phyloP scores from a whole-genome alignment of 768 basidiomycete species.

The Tubosaeta sp. region DNA sequence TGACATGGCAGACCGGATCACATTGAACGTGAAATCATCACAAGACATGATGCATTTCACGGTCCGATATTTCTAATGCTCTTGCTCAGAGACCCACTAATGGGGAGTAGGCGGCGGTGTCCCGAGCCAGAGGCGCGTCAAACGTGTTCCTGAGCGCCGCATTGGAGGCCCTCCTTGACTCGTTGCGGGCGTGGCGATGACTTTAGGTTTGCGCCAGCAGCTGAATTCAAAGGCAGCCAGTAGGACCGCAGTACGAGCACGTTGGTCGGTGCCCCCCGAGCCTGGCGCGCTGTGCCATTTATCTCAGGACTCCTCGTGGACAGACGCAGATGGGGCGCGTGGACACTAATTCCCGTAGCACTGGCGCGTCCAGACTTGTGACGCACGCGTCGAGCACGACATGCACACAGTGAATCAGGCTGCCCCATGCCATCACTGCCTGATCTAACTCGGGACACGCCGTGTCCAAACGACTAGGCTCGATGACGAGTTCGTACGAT shows the following conservation, averaged over 20 bases:
- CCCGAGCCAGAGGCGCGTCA: no score
- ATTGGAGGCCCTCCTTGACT: background rate
- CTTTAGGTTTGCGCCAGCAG: constrained; percentile 2
- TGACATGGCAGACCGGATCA: background rate
- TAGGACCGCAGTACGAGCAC: background rate
- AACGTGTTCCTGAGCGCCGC: background rate
- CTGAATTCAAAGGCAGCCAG: background rate
- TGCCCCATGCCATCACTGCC: background rate
- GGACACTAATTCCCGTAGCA: background rate
- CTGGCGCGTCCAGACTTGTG: background rate
- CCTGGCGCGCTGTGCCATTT: background rate
- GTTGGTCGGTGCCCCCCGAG: background rate
- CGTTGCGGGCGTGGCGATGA: background rate
- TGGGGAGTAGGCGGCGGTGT: background rate
- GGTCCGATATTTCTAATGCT: background rate
- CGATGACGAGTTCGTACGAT: background rate
- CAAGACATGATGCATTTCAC: background rate
- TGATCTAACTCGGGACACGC: background rate
- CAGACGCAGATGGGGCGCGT: background rate
- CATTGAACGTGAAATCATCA: background rate
- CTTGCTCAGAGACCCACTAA: background rate
- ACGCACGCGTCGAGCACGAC: background rate
- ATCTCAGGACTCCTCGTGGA: background rate
- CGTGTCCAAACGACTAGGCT: background rate
- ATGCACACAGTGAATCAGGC: background rate